These are phyloP conservation scores for Blastocystis hominis DNA, from an alignment of 352 stramenopile species.

Conservation along the genomic window DNA sequence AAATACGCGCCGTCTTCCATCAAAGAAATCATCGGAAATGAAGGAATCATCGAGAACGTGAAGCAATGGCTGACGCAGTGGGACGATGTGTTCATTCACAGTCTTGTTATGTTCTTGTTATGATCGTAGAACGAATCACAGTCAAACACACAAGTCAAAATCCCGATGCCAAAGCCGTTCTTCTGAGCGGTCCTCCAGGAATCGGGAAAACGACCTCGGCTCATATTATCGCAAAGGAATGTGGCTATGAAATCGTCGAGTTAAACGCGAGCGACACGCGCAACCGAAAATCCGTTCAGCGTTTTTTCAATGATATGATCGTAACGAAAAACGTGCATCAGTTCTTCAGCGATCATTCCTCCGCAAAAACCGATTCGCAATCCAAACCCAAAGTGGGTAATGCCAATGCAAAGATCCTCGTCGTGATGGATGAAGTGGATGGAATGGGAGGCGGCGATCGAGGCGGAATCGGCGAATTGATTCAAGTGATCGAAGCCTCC, in stretches of 20 bases:
- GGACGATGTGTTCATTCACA: constrained; percentile 61
- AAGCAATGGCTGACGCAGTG: constrained; percentile 62
- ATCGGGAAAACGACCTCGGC: constrained; percentile 87
- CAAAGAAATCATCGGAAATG: constrained; percentile 65
- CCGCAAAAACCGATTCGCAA: not conserved
- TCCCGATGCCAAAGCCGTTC: constrained; percentile 78
- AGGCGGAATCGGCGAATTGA: constrained; percentile 87
- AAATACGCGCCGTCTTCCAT: constrained; percentile 56
- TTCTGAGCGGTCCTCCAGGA: constrained; percentile 84
- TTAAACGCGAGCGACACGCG: constrained; percentile 93
- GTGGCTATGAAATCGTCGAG: constrained; percentile 82
- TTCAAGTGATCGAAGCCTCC: constrained; percentile 92
- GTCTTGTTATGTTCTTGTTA: not conserved
- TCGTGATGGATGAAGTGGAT: constrained; percentile 99
- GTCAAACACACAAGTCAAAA: constrained; percentile 67
- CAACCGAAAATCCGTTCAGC: constrained; percentile 86
- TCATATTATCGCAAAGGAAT: constrained; percentile 79
- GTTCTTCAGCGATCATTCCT: not conserved
- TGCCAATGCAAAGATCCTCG: constrained; percentile 70
- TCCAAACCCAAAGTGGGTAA: not conserved
- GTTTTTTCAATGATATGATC: constrained; percentile 74
- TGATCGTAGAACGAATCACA: not conserved
- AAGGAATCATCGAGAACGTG: constrained; percentile 46
- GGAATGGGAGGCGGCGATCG: constrained; percentile 91
- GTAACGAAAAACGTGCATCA: not conserved